A percentile compares a stretch with the other conserved stretches of the same genome.
These are phyloP conservation scores for Geotrichum citri-aurantii DNA, from an alignment of 1,139 yeast species.

Conservation along the genomic window DNA sequence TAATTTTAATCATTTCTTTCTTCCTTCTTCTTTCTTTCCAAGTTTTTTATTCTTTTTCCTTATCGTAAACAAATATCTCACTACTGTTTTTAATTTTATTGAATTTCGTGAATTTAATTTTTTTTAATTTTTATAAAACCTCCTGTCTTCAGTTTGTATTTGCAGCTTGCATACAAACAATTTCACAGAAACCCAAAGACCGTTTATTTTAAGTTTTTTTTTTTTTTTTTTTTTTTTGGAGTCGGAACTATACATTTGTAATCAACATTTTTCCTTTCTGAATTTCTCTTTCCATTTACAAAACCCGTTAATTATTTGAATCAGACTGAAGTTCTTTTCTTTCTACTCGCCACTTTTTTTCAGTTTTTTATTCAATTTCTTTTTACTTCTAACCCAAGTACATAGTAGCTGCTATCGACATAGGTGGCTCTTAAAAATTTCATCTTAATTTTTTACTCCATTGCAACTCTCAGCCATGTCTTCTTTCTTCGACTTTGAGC, in stretches of 20 bases:
- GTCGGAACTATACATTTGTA: not conserved
- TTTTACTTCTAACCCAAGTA: not conserved
- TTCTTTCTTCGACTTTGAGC: slow-evolving; percentile 6
- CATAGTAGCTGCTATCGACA: not conserved
- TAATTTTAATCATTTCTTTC: not conserved
- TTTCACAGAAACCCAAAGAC: not conserved
- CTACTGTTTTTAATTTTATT: too few relatives aligned
- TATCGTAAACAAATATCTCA: too few relatives aligned
- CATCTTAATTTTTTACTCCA: not conserved
- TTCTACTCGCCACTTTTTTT: not conserved
- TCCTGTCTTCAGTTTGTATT: not conserved
- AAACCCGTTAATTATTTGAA: not conserved
- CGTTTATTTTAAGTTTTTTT: not conserved
- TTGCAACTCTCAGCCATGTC: not conserved
- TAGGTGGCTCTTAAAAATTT: not conserved
- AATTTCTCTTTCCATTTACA: not conserved
- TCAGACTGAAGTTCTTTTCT: not conserved
- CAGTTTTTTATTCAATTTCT: not conserved
- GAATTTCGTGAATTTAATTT: not conserved
- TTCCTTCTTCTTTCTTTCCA: not conserved
- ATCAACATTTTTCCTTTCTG: not conserved
- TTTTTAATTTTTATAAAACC: not conserved
- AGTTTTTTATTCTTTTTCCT: too few relatives aligned
- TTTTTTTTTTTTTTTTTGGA: not conserved
- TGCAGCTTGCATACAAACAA: not conserved